Evolutionary conservation across 306 rosid genomes (phyloP).

Genomic region (Prunus salicina): DNA sequence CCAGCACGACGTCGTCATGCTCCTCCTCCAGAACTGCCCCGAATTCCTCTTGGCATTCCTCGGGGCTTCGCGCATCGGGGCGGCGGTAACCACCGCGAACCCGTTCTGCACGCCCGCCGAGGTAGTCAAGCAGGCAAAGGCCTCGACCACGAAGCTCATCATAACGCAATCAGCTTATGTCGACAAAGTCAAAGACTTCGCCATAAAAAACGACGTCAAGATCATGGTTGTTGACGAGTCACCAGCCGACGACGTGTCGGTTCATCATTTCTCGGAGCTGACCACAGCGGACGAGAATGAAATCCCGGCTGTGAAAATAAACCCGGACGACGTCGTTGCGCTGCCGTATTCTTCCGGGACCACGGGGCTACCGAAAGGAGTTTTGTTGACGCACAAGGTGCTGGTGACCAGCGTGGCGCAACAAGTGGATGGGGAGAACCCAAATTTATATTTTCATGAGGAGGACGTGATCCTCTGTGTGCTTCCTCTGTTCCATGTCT

Average conservation of each 20-base stretch:
- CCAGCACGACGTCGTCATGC: slow-evolving; percentile 64
- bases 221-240: slow-evolving; percentile 38
- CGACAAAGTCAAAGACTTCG: slow-evolving; percentile 42
- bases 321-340: slow-evolving; percentile 69
- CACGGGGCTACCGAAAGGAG: slow-evolving; percentile 71
- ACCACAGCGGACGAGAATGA: slow-evolving; percentile 41
- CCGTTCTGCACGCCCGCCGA: slow-evolving; percentile 63
- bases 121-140: slow-evolving; percentile 51
- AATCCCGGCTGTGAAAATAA: slow-evolving; percentile 48
- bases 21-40: slow-evolving; percentile 72
- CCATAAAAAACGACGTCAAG: slow-evolving; percentile 14
- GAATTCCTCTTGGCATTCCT: slow-evolving; percentile 64
- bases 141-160: slow-evolving; percentile 43
- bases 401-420: slow-evolving; percentile 68
- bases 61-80: slow-evolving; percentile 59
- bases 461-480: slow-evolving; percentile 75
- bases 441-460: slow-evolving; percentile 42
- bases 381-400: slow-evolving; percentile 66
- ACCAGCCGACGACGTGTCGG: not conserved
- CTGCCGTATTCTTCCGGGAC: slow-evolving; percentile 82
- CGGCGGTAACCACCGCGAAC: slow-evolving; percentile 57
- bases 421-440: slow-evolving; percentile 75
- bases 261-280: slow-evolving; percentile 33
- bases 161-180: slow-evolving; percentile 43
- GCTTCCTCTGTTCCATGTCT: slow-evolving; percentile 79